Percentiles rank a stretch among this genome's conserved stretches.
These are phyloP conservation scores for Pseudogymnoascus sp. DNA, from an alignment of 2,329 filamentous ascomycete species.

Conservation along the genomic window DNA sequence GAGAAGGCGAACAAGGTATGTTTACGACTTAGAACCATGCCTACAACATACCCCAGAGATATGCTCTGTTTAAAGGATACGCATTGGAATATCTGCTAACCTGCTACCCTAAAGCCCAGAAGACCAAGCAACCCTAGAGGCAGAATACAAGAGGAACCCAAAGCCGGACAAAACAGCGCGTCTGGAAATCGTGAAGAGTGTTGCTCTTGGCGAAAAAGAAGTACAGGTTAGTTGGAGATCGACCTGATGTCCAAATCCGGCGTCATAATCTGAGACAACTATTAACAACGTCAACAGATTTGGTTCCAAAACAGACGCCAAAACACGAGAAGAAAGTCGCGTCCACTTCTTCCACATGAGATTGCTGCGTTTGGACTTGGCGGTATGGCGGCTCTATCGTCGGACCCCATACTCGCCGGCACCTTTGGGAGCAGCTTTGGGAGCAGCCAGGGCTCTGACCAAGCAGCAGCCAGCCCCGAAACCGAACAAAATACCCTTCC, in stretches of 20 bases:
- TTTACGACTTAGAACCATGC: conserved; percentile 17
- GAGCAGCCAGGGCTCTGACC: conserved; percentile 21
- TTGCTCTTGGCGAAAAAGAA: conserved; percentile 89
- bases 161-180: conserved; percentile 90
- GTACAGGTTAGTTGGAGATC: conserved; percentile 65
- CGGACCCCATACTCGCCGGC: conserved; percentile 20
- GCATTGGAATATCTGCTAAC: neutral
- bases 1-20: conserved; percentile 58
- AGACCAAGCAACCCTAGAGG: conserved; percentile 82
- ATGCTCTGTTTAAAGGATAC: neutral
- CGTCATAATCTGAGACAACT: neutral
- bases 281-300: conserved; percentile 50
- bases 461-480: conserved; percentile 10
- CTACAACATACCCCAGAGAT: neutral
- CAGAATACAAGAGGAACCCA: conserved; percentile 74
- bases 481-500: neutral
- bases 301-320: conserved; percentile 97
- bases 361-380: conserved; percentile 55
- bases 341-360: conserved; percentile 72
- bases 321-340: conserved; percentile 83
- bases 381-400: conserved; percentile 26
- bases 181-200: conserved; percentile 73
- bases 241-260: neutral
- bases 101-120: conserved; percentile 54
- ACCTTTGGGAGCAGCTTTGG: conserved; percentile 15